Evolutionary conservation across 331 rosid genomes (phyloP).

Genomic region (Malus hybrid): DNA sequence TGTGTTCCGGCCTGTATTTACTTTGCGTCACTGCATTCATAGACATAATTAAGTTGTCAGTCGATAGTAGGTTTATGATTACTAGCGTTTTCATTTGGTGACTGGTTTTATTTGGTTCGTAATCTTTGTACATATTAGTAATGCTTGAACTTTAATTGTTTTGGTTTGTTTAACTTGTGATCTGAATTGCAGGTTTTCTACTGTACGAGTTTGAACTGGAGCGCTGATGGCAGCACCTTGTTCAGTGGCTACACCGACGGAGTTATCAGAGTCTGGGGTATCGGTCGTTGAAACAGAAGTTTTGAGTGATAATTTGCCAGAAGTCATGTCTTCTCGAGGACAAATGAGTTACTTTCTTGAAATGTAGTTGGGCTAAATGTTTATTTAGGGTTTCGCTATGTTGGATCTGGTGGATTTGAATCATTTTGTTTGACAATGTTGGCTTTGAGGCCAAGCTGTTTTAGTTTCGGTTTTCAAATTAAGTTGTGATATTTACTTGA

Average conservation of each 20-base stretch:
- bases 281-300: slow-evolving; percentile 56
- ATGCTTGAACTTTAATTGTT: not conserved
- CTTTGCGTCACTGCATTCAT: not conserved
- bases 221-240: slow-evolving; percentile 94
- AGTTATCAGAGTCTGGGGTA: slow-evolving; percentile 89
- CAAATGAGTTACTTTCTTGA: slow-evolving; percentile 21
- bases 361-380: slow-evolving; percentile 24
- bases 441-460: slow-evolving; percentile 42
- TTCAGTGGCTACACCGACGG: slow-evolving; percentile 97
- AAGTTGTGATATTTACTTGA: slow-evolving; percentile 2
- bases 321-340: slow-evolving; percentile 29
- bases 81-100: not conserved
- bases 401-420: slow-evolving; percentile 8
- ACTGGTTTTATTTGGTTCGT: not conserved
- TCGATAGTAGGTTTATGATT: not conserved
- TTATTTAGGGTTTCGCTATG: slow-evolving; percentile 25
- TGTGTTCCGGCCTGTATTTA: not conserved
- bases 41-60: not conserved
- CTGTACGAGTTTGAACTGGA: slow-evolving; percentile 97
- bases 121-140: not conserved
- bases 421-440: slow-evolving; percentile 20
- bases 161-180: not conserved
- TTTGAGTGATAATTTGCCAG: slow-evolving; percentile 11
- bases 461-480: slow-evolving; percentile 21
- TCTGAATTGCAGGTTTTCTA: slow-evolving; percentile 51